A percentile compares a stretch with the other conserved stretches of the same genome.
Conservation (phyloP, 345 rosid species). For the Combretum micranthum region DNA sequence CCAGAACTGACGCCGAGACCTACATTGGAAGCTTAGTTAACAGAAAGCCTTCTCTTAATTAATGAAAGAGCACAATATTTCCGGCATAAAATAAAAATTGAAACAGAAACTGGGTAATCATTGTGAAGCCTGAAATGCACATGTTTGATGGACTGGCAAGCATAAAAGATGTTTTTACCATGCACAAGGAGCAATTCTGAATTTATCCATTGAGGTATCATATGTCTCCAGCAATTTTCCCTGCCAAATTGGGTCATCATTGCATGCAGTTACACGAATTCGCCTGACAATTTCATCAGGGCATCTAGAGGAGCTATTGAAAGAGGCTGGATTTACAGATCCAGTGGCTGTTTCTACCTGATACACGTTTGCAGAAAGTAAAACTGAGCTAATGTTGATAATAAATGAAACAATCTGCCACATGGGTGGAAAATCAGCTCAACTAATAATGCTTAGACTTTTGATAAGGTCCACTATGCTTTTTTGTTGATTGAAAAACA, state of each 20-base stretch:
- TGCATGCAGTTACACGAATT: conserved; percentile 53
- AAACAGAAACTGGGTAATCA: background rate
- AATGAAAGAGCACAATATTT: too few species aligned
- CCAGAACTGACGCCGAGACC: conserved; percentile 32
- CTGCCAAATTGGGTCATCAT: conserved; percentile 50
- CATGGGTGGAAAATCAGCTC: too few species aligned
- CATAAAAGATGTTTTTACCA: conserved; percentile 41
- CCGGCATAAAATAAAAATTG: too few species aligned
- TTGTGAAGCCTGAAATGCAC: background rate
- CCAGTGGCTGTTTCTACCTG: conserved; percentile 73
- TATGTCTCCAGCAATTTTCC: conserved; percentile 80
- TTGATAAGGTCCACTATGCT: too few species aligned
- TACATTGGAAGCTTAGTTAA: too few species aligned
- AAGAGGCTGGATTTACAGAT: conserved; percentile 54
- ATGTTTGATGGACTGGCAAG: background rate
- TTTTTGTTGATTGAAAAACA: too few species aligned
- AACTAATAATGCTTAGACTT: too few species aligned
- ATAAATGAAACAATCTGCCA: too few species aligned
- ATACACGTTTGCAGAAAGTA: conserved; percentile 7
- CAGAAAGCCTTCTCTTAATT: too few species aligned
- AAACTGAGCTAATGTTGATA: background rate
- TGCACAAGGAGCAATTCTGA: conserved; percentile 61
- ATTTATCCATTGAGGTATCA: conserved; percentile 57
- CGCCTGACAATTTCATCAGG: conserved; percentile 83
- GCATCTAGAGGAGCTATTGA: conserved; percentile 57